Base-by-base conservation (phyloP, 768 basidiomycete genomes). In the Lentinula sp. region DNA sequence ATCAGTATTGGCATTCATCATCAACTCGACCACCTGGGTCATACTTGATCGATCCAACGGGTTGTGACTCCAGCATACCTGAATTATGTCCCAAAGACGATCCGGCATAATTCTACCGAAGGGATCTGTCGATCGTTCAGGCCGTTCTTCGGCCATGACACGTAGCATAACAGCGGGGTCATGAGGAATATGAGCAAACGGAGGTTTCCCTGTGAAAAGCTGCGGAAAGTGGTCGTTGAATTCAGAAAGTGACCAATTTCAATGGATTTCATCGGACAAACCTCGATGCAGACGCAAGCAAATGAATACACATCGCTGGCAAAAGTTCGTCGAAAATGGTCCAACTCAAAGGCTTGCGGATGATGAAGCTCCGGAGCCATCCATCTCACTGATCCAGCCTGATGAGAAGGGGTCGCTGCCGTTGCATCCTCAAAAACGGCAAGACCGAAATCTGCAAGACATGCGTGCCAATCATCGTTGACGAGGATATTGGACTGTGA, bases 351-450 rank as follows among this genome's bases (percentile, higher is more conserved):
- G 2, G 62, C 57, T 42, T 70, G 70, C 3, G 74, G 73, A 46
- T 70, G 62, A n/a, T 72, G 68, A 13, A 76, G 63, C 62, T 76
- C 74, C 8, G 75, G 75, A 1, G 73, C 71, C 73, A 72, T 76
- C 72, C 73, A 76, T n/a, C 71, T 57, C 7, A 67, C 62, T 20
- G 69, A 66, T n/a, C 73, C 73, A 4, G 65, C 67, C 12, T 66
- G 64, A 39, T 64, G 68, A 4, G 71, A 68, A 2, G 68, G 66
- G 32, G 66, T 66, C 7, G 67, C 63, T 3, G 63, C 52, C 7
- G 72, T 72, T 32, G 65, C 68, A 48, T 74, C 72, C 23, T 68
- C 65, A 49, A 75, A 69, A 7, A 65, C 65, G 9, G 71, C 67
- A 42, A 75, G 61, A 3, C 74, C 75, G 54, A 75, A 76, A 57